These are phyloP conservation scores for Rubia balearica DNA, from an alignment of 305 asterid genomes.

Conservation along the genomic window DNA sequence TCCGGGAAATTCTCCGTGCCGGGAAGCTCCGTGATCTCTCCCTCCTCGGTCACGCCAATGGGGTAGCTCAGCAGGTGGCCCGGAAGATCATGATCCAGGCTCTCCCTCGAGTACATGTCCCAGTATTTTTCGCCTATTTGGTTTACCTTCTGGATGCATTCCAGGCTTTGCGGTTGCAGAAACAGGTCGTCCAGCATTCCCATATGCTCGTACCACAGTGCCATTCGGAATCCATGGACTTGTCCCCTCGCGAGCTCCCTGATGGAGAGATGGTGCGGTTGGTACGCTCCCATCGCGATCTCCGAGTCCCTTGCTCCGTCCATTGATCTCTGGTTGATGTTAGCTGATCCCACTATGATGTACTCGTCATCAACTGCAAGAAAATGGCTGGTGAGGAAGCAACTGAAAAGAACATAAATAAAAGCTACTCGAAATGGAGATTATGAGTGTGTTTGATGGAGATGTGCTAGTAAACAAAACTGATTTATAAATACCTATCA, in stretches of 20 bases:
- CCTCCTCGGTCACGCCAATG: slow-evolving; percentile 41
- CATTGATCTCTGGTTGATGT: slow-evolving; percentile 87
- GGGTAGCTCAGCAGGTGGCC: slow-evolving; percentile 86
- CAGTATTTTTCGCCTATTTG: slow-evolving; percentile 55
- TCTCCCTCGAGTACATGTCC: slow-evolving; percentile 51
- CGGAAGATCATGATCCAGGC: slow-evolving; percentile 51
- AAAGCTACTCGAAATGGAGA: no score
- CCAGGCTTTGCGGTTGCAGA: slow-evolving; percentile 43
- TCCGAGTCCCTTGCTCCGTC: slow-evolving; percentile 82
- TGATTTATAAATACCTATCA: slow-evolving; percentile 40
- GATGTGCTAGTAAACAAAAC: no score
- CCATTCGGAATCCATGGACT: slow-evolving; percentile 74
- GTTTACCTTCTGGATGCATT: slow-evolving; percentile 54
- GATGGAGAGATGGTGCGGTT: slow-evolving; percentile 50
- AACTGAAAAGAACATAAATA: no score
- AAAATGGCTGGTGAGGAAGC: background rate
- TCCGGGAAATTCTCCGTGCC: slow-evolving; percentile 65
- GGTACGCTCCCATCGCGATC: slow-evolving; percentile 81
- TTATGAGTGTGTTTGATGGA: no score
- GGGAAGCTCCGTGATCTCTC: slow-evolving; percentile 51
- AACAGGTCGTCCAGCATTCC: slow-evolving; percentile 67
- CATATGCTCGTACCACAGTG: slow-evolving; percentile 82
- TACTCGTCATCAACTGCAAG: slow-evolving; percentile 79
- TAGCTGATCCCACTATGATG: slow-evolving; percentile 74
- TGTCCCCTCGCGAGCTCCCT: slow-evolving; percentile 62